Evolutionary conservation across 164 flowering plant species (phyloP).

Genomic region (Vitis riparia): DNA sequence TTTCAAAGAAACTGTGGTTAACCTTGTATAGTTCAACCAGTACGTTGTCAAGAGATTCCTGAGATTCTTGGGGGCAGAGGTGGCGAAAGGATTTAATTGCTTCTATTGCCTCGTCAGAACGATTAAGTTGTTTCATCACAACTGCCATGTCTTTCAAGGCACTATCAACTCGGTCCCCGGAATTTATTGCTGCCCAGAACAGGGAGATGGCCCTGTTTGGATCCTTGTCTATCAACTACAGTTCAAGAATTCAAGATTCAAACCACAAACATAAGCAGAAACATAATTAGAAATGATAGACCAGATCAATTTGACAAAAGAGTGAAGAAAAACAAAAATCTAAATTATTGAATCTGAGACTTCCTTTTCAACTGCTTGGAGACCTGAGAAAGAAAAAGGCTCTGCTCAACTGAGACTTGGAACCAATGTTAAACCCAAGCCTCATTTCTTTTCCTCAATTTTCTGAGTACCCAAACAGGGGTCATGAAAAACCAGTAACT

Average conservation of each 20-base stretch:
- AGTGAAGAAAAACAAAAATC: background rate
- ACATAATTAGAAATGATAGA: background rate
- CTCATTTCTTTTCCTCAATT: no score
- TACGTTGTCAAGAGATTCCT: constrained; percentile 84
- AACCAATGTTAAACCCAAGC: no score
- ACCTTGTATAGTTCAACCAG: constrained; percentile 92
- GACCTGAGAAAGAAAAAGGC: no score
- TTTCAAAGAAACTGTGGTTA: background rate
- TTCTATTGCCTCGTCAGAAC: constrained; percentile 88
- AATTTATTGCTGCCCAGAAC: constrained; percentile 86
- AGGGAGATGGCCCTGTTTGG: constrained; percentile 68
- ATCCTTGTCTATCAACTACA: constrained; percentile 75
- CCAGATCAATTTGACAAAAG: background rate
- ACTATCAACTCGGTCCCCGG: constrained; percentile 85
- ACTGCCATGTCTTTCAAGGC: constrained; percentile 93
- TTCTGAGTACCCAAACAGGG: no score
- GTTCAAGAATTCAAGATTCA: background rate
- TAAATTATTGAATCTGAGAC: background rate
- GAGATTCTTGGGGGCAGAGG: constrained; percentile 70
- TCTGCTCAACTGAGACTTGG: no score
- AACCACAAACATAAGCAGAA: background rate
- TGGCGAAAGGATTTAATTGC: constrained; percentile 87
- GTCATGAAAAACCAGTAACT: no score
- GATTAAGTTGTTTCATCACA: constrained; percentile 85
- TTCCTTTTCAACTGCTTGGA: no score